Conservation (phyloP, 2,329 filamentous ascomycete species). For the Monosporascus sp. region DNA sequence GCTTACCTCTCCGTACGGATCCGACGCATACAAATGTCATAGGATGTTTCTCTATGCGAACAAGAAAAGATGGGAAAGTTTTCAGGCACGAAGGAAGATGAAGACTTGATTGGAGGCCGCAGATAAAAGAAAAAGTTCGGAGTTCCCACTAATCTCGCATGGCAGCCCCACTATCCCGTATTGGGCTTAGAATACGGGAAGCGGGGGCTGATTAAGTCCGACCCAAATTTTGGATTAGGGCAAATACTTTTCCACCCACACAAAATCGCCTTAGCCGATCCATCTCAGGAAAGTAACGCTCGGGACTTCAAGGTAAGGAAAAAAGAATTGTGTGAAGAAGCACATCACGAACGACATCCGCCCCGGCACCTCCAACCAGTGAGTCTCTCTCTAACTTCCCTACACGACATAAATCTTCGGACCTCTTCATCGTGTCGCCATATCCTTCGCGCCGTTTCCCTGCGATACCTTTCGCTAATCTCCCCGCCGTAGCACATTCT, state of each 20-base stretch:
- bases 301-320: constrained; percentile 20
- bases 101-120: neutral
- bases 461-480: constrained; percentile 13
- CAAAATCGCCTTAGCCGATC: constrained; percentile 15
- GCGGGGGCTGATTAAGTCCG: neutral
- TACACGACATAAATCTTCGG: neutral
- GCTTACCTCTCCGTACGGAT: neutral
- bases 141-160: neutral
- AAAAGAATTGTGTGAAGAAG: constrained; percentile 14
- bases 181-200: constrained; percentile 3
- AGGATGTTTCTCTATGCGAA: neutral
- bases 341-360: constrained; percentile 15
- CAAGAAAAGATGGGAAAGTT: constrained; percentile 14
- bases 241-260: constrained; percentile 10
- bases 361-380: constrained; percentile 18
- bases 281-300: constrained; percentile 13
- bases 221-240: constrained; percentile 18
- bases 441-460: neutral
- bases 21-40: neutral
- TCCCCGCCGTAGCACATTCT: constrained; percentile 44
- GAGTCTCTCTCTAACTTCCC: constrained; percentile 11
- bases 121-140: constrained; percentile 1
- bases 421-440: neutral
- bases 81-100: constrained; percentile 1
- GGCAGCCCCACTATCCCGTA: constrained; percentile 1